A percentile compares a stretch with the other conserved stretches of the same genome.
Evolutionary conservation across 1,284 basidiomycete genomes (phyloP).

Genomic region (Pseudozyma tsukubaensis): DNA sequence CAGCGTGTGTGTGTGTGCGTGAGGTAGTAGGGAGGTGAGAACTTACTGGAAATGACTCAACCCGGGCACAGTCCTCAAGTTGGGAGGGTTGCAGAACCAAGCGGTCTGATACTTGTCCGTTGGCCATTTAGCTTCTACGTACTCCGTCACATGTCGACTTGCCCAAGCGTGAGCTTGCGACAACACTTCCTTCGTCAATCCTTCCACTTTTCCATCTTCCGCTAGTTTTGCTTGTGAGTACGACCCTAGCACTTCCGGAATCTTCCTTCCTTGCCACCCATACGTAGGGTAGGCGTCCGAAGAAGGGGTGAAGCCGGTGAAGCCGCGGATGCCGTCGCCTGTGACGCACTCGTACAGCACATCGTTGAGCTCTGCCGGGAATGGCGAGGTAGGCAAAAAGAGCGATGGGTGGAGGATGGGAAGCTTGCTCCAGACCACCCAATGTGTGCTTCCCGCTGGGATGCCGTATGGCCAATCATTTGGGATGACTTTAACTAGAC

Average conservation of each 20-base stretch:
- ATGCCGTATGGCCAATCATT: slow-evolving; percentile 65
- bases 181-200: slow-evolving; percentile 3
- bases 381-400: slow-evolving; percentile 38
- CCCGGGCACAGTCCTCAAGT: slow-evolving; percentile 47
- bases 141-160: slow-evolving; percentile 25
- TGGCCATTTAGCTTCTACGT: slow-evolving; percentile 32
- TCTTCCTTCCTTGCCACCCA: neutral
- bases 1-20: neutral
- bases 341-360: slow-evolving; percentile 48
- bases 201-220: neutral
- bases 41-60: slow-evolving; percentile 55
- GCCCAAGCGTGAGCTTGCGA: slow-evolving; percentile 49
- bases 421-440: slow-evolving; percentile 55
- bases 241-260: slow-evolving; percentile 13
- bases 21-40: neutral
- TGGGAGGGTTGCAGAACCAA: slow-evolving; percentile 58
- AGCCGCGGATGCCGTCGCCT: slow-evolving; percentile 56
- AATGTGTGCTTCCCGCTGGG: slow-evolving; percentile 49
- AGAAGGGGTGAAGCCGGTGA: slow-evolving; percentile 32
- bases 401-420: slow-evolving; percentile 42
- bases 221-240: slow-evolving; percentile 25
- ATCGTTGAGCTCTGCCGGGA: slow-evolving; percentile 12
- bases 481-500: slow-evolving; percentile 40
- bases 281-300: slow-evolving; percentile 11
- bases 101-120: slow-evolving; percentile 36